A percentile compares a stretch with the other conserved stretches of the same genome.
Evolutionary conservation across 768 basidiomycete species (phyloP).

Genomic region (Trametes cingulata): DNA sequence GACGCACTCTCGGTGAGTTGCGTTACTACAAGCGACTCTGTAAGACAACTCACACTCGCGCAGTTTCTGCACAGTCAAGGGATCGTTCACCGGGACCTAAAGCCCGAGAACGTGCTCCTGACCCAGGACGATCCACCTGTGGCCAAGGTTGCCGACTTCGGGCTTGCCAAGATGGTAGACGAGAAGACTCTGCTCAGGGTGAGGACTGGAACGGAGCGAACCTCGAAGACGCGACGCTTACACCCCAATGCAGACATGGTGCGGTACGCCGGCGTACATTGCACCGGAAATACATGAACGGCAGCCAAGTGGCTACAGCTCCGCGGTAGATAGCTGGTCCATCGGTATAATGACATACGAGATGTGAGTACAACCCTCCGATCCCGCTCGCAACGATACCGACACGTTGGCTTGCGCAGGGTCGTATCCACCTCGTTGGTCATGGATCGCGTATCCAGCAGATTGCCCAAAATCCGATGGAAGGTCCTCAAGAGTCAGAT

Average conservation of each 20-base stretch:
- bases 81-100: constrained; percentile 90
- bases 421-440: too few species aligned
- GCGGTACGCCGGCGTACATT: constrained; percentile 91
- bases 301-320: constrained; percentile 68
- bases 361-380: constrained; percentile 53
- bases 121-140: constrained; percentile 65
- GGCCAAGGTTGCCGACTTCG: constrained; percentile 94
- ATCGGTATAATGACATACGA: constrained; percentile 91
- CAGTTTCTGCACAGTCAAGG: constrained; percentile 70
- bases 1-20: constrained; percentile 64
- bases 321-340: constrained; percentile 92
- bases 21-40: neutral
- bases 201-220: constrained; percentile 43
- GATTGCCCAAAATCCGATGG: too few species aligned
- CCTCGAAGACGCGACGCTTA: constrained; percentile 35
- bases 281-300: constrained; percentile 87
- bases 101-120: constrained; percentile 89
- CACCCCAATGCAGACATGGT: constrained; percentile 80
- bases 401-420: too few species aligned
- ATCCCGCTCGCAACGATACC: neutral
- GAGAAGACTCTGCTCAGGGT: constrained; percentile 64
- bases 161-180: constrained; percentile 86
- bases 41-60: constrained; percentile 45
- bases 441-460: too few species aligned
- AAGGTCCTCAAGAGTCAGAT: constrained; percentile 51